phyloP scores from a whole-genome alignment of 176 grass and related monocot species.

The Oryza coarctata region DNA sequence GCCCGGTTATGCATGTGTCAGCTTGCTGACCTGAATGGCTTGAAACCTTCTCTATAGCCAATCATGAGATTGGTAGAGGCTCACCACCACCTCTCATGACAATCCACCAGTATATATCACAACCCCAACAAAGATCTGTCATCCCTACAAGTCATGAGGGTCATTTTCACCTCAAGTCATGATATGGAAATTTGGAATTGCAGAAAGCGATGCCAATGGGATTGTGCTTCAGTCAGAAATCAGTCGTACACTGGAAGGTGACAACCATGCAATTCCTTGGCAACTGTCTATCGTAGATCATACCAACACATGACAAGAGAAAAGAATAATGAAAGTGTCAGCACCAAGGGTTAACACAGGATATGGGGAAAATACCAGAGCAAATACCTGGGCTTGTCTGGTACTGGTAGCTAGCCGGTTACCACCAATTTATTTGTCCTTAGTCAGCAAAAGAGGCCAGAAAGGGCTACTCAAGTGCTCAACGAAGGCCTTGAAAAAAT shows the following conservation, averaged over 20 bases:
- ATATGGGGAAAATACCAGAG: background rate
- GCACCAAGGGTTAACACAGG: background rate
- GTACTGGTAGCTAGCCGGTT: background rate
- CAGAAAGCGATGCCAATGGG: background rate
- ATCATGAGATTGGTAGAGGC: background rate
- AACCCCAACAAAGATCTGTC: background rate
- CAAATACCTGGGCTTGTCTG: background rate
- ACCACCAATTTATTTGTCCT: background rate
- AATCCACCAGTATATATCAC: background rate
- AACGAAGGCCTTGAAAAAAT: too few relatives aligned
- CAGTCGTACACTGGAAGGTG: background rate
- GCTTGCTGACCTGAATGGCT: constrained; percentile 21
- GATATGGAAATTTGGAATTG: background rate
- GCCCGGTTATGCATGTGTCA: constrained; percentile 12
- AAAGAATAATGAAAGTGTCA: background rate
- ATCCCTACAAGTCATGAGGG: background rate
- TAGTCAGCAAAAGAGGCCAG: background rate
- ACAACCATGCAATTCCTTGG: background rate
- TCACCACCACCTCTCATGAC: background rate
- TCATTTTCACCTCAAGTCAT: background rate
- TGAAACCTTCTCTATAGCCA: background rate
- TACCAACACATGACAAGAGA: background rate
- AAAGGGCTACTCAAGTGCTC: background rate
- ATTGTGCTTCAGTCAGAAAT: background rate
- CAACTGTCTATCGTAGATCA: background rate